phyloP scores from a whole-genome alignment of 2,329 filamentous ascomycete genomes.

The Trichophyton benhamiae region DNA sequence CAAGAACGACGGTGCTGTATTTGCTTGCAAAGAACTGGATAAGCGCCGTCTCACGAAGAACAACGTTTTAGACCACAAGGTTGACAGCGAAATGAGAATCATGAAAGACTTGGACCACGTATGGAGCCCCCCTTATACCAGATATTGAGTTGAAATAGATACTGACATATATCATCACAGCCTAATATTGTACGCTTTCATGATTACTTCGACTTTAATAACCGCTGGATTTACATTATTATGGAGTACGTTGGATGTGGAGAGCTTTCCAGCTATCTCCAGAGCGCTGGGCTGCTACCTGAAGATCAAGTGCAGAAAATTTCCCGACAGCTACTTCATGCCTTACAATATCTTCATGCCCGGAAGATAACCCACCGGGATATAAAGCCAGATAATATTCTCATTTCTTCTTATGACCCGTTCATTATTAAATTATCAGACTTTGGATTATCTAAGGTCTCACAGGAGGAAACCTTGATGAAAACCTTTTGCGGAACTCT shows the following conservation, averaged over 20 bases:
- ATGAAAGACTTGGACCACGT: slow-evolving; percentile 79
- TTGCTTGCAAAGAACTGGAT: slow-evolving; percentile 88
- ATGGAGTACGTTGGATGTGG: slow-evolving; percentile 86
- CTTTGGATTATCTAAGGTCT: slow-evolving; percentile 91
- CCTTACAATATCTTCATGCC: slow-evolving; percentile 72
- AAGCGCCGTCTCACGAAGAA: slow-evolving; percentile 91
- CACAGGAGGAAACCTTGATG: slow-evolving; percentile 81
- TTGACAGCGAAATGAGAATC: slow-evolving; percentile 94
- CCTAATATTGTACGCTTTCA: slow-evolving; percentile 85
- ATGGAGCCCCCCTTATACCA: slow-evolving; percentile 27
- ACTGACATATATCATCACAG: slow-evolving; percentile 29
- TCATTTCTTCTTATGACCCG: slow-evolving; percentile 61
- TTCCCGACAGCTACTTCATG: slow-evolving; percentile 57
- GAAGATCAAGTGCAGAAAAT: slow-evolving; percentile 61
- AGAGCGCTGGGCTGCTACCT: slow-evolving; percentile 47
- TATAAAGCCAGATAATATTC: slow-evolving; percentile 95
- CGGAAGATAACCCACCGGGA: slow-evolving; percentile 94
- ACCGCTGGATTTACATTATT: slow-evolving; percentile 77
- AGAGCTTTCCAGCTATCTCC: slow-evolving; percentile 66
- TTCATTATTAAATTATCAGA: slow-evolving; percentile 85
- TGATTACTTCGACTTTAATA: slow-evolving; percentile 70
- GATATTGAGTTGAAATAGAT: slow-evolving; percentile 1
- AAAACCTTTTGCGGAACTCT: slow-evolving; percentile 95
- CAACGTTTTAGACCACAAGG: slow-evolving; percentile 74
- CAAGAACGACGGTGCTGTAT: slow-evolving; percentile 69